Evolutionary conservation across 257 asterid species (phyloP), one percentile per base, ranked within the genome.

Genomic region (Nyctanthes arbortristis): DNA sequence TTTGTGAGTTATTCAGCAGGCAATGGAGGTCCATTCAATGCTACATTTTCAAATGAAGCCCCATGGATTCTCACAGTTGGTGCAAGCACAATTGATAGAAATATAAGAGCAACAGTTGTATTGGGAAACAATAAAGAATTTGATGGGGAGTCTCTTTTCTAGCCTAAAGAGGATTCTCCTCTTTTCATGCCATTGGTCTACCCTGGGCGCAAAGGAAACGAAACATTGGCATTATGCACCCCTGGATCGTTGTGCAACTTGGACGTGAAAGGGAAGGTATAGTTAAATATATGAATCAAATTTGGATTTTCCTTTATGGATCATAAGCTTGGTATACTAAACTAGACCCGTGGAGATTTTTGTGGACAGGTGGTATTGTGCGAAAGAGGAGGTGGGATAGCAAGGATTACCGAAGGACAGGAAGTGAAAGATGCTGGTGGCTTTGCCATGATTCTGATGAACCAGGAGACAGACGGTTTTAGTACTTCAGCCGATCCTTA

Each of bases 351-450:
- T 34, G 37, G 37, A 34, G 37, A 3, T 35, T 35, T 35, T 35
- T 35, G 1, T 35, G 11, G 10, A 35, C 40, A 35, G 40, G 40
- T 61, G 6, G 66, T 61, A 5, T 32, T 61, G 8, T 61, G 66
- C n/a, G 66, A 61, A 4, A 31, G 66, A 61, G 66, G 66, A 9
- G 66, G 66, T 12, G 66, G 45, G 24, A 61, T 61, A 14, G 43
- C 66, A 1, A 61, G 66, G 18, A 61, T 61, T 14, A 40, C 3
- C 45, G 31, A 61, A 61, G 66, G 66, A 28, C 43, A 61, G 31
- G 24, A n/a, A 32, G 66, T 61, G 43, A 61, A 61, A 11, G 45
- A 61, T 24, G 66, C 66, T 4, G 66, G 66, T 16, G 66, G 66
- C 35, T 36, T 7, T 25, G 66, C 66, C 40, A 61, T 61, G 66